Evolutionary conservation across 208 protist species (phyloP).

Genomic region (Chromosphaera perkinsii): DNA sequence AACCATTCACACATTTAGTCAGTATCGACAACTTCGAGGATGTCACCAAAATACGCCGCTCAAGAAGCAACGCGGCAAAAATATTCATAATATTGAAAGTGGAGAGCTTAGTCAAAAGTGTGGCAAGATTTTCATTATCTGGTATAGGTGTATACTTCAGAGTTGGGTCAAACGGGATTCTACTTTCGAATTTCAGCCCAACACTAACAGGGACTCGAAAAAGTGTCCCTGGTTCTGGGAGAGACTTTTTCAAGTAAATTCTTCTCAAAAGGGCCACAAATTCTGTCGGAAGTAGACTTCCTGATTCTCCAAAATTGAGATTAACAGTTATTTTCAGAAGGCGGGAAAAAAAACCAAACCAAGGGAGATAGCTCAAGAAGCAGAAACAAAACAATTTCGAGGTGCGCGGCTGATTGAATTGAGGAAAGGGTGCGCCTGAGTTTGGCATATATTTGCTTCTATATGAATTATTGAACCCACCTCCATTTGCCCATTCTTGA

Average conservation of each 20-base stretch:
- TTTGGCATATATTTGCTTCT: slow-evolving; percentile 5
- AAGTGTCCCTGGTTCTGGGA: background rate
- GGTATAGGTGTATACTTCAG: background rate
- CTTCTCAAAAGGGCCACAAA: background rate
- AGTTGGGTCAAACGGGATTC: background rate
- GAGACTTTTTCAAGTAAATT: slow-evolving; percentile 5
- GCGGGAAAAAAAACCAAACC: slow-evolving; percentile 15
- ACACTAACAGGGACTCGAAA: background rate
- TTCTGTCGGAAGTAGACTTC: slow-evolving; percentile 1
- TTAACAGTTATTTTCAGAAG: slow-evolving; percentile 7
- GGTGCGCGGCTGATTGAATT: too few species aligned
- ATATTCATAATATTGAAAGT: slow-evolving; percentile 25
- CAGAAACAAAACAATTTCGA: slow-evolving; percentile 16
- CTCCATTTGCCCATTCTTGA: too few species aligned
- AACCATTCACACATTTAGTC: slow-evolving; percentile 14
- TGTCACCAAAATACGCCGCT: slow-evolving; percentile 34
- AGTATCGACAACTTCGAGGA: slow-evolving; percentile 15
- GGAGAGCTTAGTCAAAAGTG: slow-evolving; percentile 21
- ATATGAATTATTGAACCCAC: too few species aligned
- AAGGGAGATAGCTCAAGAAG: slow-evolving; percentile 5
- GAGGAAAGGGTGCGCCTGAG: too few species aligned
- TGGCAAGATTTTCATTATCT: slow-evolving; percentile 18
- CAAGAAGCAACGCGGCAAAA: slow-evolving; percentile 28
- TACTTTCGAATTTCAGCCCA: background rate
- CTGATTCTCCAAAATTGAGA: slow-evolving; percentile 17